Conservation (phyloP, 1,284 basidiomycete species). For the Tilletia caries region DNA sequence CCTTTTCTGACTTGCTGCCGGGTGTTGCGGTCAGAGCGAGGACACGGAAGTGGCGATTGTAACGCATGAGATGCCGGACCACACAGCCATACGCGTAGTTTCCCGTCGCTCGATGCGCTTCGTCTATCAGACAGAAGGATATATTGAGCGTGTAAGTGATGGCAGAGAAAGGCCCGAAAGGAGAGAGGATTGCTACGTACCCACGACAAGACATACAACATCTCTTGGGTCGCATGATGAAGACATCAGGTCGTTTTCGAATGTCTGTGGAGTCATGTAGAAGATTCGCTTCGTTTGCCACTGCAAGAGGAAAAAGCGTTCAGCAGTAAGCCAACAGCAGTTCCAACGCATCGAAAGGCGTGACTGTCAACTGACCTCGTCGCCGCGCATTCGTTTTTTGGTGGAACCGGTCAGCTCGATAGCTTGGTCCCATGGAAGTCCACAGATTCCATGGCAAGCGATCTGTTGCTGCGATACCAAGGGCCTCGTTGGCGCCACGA, state of each 20-base stretch:
- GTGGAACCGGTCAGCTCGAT: conserved; percentile 75
- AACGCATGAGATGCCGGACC: conserved; percentile 82
- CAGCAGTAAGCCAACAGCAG: background rate
- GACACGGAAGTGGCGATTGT: conserved; percentile 88
- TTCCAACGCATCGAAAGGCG: background rate
- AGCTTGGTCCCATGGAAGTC: conserved; percentile 82
- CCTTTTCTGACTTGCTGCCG: conserved; percentile 76
- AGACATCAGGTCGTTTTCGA: conserved; percentile 77
- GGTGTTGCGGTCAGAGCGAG: conserved; percentile 94
- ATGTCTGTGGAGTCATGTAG: conserved; percentile 96
- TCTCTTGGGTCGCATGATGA: conserved; percentile 74
- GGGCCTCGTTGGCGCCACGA: conserved; percentile 92
- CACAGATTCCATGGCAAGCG: conserved; percentile 88
- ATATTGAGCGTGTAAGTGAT: conserved; percentile 3
- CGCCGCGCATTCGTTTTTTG: conserved; percentile 27
- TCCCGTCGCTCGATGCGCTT: conserved; percentile 91
- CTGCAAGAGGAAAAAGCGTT: conserved; percentile 36
- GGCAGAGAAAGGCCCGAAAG: background rate
- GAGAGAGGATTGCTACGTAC: conserved; percentile 54
- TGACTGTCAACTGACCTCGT: conserved; percentile 16
- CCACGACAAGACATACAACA: conserved; percentile 76
- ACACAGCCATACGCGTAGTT: conserved; percentile 89
- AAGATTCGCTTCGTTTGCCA: conserved; percentile 86
- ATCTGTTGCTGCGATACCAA: conserved; percentile 82
- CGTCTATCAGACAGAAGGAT: conserved; percentile 61